Evolutionary conservation across 495 filamentous ascomycete species (phyloP), one percentile per base, ranked within the genome.

Genomic region (Penicillium canescens): DNA sequence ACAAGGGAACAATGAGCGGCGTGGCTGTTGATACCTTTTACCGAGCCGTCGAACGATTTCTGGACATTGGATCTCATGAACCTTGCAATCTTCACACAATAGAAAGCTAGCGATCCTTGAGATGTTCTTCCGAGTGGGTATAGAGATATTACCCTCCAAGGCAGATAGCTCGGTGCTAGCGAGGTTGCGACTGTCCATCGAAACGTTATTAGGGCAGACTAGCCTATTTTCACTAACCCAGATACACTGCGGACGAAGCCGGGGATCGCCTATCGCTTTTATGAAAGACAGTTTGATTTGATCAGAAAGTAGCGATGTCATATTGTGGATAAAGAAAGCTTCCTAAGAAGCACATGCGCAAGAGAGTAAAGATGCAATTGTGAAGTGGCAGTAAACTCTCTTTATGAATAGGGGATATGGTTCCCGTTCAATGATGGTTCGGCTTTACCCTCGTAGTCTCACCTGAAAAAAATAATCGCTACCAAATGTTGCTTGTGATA

Each of bases 11-110:
- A 23, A 41, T 41, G 18, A 16, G 39, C 18, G 18, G 23, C 23
- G 23, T 24, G 23, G 23, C 23, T 24, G 23, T 24, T 24, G 23
- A 24, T 24, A 24, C 10, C 11, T 23, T 42, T 42, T 20, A 23
- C 40, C 40, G 40, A 42, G 40, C 40, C 40, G 40, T 42, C 20
- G 16, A 42, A 26, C 40, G 6, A 42, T 42, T 42, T 26, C 40
- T 7, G 40, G 40, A 42, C 40, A 42, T 42, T 12, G 40, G 40
- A 3, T 42, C n/a, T n/a, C 21, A 26, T 42, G n/a, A 26, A 42
- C 40, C 20, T 12, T 42, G 40, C 40, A 42, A 26, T 3, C 21
- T 12, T 42, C 40, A 42, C 18, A 42, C 21, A 42, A 26, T 23
- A 26, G 40, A 42, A 42, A 42, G 4, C 11, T 7, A 5, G n/a